These are phyloP conservation scores for Gnetum montanum DNA, from an alignment of 75 land plant genomes.

Conservation along the genomic window DNA sequence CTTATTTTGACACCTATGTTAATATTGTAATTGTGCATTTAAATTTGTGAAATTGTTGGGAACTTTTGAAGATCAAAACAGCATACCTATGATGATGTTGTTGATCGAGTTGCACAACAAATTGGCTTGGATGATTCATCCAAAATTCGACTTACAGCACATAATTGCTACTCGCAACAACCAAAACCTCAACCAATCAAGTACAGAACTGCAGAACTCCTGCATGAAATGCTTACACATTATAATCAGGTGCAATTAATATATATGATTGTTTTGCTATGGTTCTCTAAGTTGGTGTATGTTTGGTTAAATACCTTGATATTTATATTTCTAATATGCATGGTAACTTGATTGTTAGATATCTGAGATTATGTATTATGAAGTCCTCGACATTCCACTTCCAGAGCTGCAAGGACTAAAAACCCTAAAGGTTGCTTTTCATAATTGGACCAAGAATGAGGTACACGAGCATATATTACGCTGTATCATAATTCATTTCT, in stretches of 20 bases:
- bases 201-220: conserved; percentile 32
- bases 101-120: conserved; percentile 33
- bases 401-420: conserved; percentile 93
- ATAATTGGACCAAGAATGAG: conserved; percentile 70
- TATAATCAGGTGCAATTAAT: conserved; percentile 36
- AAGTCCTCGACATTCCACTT: conserved; percentile 88
- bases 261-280: background rate
- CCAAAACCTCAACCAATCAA: conserved; percentile 53
- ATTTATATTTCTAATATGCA: background rate
- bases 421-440: conserved; percentile 86
- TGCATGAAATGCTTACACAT: conserved; percentile 41
- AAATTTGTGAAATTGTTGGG: background rate
- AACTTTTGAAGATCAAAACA: conserved; percentile 32
- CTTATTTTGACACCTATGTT: background rate
- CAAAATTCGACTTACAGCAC: conserved; percentile 36
- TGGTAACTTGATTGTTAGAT: conserved; percentile 51
- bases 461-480: conserved; percentile 22
- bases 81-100: conserved; percentile 43
- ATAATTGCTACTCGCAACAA: conserved; percentile 47
- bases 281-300: background rate
- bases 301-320: background rate
- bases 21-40: background rate
- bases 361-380: conserved; percentile 94
- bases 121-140: conserved; percentile 45
- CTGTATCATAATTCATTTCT: background rate